phyloP scores from a whole-genome alignment of 352 stramenopile species.

The Pythium pyrilobum region DNA sequence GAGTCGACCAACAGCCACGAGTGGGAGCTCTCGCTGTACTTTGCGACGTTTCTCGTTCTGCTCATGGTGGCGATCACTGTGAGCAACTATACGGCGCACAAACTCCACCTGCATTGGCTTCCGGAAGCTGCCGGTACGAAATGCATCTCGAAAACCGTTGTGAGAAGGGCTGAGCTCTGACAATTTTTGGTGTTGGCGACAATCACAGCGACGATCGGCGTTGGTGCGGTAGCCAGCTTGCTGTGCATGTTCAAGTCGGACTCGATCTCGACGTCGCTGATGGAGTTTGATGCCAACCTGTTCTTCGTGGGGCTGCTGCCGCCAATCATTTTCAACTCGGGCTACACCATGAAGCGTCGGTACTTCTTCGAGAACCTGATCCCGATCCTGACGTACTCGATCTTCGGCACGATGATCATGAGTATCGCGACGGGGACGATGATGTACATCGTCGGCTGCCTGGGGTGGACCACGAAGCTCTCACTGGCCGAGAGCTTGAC shows the following conservation, averaged over 20 bases:
- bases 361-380: constrained; percentile 92
- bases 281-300: constrained; percentile 88
- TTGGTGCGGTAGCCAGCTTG: constrained; percentile 52
- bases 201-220: constrained; percentile 48
- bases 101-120: constrained; percentile 68
- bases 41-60: constrained; percentile 63
- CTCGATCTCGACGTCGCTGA: constrained; percentile 62
- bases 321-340: constrained; percentile 95
- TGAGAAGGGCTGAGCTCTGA: too few relatives aligned
- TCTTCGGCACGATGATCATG: constrained; percentile 88
- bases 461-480: constrained; percentile 63
- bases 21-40: constrained; percentile 76
- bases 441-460: constrained; percentile 61
- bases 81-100: constrained; percentile 77
- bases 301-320: constrained; percentile 93
- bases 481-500: constrained; percentile 87
- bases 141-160: not conserved
- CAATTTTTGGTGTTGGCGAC: not conserved
- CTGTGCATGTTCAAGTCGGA: constrained; percentile 60
- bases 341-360: constrained; percentile 88
- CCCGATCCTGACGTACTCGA: constrained; percentile 88
- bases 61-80: constrained; percentile 75
- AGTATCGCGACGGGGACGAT: constrained; percentile 80
- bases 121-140: constrained; percentile 50
- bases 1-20: constrained; percentile 60